Base-by-base conservation (phyloP, 148 eudicot species). In the Spergularia bocconei region DNA sequence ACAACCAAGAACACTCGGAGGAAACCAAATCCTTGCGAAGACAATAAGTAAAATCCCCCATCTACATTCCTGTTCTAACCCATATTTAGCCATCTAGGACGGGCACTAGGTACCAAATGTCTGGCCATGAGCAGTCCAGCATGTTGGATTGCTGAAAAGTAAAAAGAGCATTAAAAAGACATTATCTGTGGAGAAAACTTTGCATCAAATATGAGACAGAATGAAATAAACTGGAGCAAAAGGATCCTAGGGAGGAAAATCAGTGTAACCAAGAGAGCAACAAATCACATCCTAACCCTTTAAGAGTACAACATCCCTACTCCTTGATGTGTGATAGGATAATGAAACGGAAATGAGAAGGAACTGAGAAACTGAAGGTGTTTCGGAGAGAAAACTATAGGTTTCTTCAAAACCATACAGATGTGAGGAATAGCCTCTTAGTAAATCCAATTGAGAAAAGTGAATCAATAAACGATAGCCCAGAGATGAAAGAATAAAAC, bases 111-210 rank as follows among this genome's bases (percentile, higher is more conserved):
- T 57, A 20, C 63, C n/a, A 71, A 38, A 29, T 55, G 3, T 17
- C 58, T 36, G 73, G 13, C 51, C 51, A 61, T 50, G 76, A 62
- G 25, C 13, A 50, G 60, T 73, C 55, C 56, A 72, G 41, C 36
- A 60, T 61, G 52, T 41, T 14, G 20, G 17, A 53, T 59, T 44
- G 53, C 51, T 73, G 59, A 73, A 25, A 63, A 44, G 16, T 61
- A 65, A 61, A 17, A 41, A 44, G 25, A 23, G 11, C 19, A 58
- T 58, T 33, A 36, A 57, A 23, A 29, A 29, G 36, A 64, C 15
- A 39, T 2, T 39, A 38, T 64, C 20, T 5, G 3, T 39, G 51
- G 39, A 3, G 21, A n/a, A 29, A 25, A 29, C 6, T 13, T 33
- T 65, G 69, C 48, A 44, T 44, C 9, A 44, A 1, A 5, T 44